Base-by-base conservation (phyloP, 768 basidiomycete species). In the Boletus speciosus region DNA sequence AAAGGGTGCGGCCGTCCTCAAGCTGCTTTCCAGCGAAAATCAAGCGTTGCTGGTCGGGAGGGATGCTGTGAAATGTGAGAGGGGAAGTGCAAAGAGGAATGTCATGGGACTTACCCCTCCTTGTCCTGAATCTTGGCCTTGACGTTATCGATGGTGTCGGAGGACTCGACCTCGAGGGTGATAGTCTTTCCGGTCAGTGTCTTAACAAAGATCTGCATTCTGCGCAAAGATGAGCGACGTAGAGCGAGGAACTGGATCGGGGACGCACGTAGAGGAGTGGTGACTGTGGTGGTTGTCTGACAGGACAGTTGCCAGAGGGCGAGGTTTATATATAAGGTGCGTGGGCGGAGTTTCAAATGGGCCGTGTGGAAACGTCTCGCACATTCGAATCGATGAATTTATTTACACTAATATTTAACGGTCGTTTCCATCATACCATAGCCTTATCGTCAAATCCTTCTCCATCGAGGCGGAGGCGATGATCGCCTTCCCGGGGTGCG, bases 21-120 rank as follows among this genome's bases (percentile, higher is more conserved):
- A 97, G 82, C 70, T 95, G 93, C 75, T 96, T 95, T 56, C 93
- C 93, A 43, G 93, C 93, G 59, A 95, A 96, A 77, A 96, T 96
- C n/a, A 96, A 75, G 58, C 94, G 92, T 68, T 95, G 92, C 63
- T 93, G 93, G 73, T 93, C 90, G 25, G 92, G 93, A 21, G 88
- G 87, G 54, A 90, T 90, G 14, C 84, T 65, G n/a, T 1, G 5
- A 1, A 3, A 15, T 4, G 31, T 65, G 23, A 65, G 60, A 54
- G 3, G 2, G 3, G 15, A 5, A 10, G 3, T 16, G 5, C 7
- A 2, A 2, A 15, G 9, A 15, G 1, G 21, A 3, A 25, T 3
- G 0, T 10, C 3, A 1, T 19, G 1, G 2, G 2, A 36, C 62
- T 29, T 31, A 58, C 64, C 88, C 64, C 72, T 90, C 89, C 37